phyloP scores from a whole-genome alignment of 192 early-diverging fungal genomes.

The Jimgerdemannia lactiflua region DNA sequence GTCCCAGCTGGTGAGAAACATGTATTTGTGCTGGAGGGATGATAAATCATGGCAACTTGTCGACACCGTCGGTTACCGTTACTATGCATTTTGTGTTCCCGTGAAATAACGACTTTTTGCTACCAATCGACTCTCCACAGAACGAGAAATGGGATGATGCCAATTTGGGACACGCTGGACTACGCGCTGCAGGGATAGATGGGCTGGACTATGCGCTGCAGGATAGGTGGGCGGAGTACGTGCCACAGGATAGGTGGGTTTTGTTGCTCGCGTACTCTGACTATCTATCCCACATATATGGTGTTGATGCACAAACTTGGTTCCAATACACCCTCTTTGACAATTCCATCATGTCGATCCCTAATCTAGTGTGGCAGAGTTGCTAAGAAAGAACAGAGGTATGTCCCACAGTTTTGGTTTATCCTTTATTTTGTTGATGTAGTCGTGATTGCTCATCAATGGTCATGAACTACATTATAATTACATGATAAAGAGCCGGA shows the following conservation, averaged over 20 bases:
- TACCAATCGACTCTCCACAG: conserved; percentile 19
- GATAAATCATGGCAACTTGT: no score
- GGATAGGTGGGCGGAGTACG: no score
- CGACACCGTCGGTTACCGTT: no score
- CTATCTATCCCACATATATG: not conserved
- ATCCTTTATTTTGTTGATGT: no score
- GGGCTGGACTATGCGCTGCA: conserved; percentile 44
- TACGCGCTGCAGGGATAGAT: conserved; percentile 38
- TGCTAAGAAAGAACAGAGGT: conserved; percentile 8
- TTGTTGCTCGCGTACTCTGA: not conserved
- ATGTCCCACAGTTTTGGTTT: no score
- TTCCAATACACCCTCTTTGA: no score
- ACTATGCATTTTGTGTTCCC: no score
- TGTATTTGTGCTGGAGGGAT: no score
- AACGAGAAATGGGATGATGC: conserved; percentile 39
- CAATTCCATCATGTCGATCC: conserved; percentile 12
- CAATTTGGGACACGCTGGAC: conserved; percentile 33
- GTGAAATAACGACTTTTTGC: conserved; percentile 28
- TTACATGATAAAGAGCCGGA: conserved; percentile 36
- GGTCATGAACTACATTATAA: not conserved
- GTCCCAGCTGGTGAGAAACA: conserved; percentile 46
- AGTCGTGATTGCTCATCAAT: conserved; percentile 12
- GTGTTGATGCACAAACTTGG: not conserved
- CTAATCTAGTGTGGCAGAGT: conserved; percentile 5
- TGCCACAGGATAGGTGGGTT: conserved; percentile 45